Base-by-base conservation (phyloP, 73 alveolate genomes). In the Paramecium caudatum region DNA sequence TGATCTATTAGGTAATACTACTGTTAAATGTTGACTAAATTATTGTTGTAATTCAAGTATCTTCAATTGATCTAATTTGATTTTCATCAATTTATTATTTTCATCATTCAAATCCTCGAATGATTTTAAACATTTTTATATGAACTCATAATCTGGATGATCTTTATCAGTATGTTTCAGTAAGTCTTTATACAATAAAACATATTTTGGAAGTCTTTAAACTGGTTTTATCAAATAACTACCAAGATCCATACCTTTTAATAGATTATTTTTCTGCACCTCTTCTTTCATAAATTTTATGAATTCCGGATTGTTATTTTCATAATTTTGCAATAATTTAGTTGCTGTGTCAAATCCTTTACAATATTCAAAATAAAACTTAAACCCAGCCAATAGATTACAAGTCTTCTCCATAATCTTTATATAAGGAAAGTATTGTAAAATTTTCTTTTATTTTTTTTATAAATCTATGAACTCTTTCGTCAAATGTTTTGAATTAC, bases 291-390 rank as follows among this genome's bases (percentile, higher is more conserved):
- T 17, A 41, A 74, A 74, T 1, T 41, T 12, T 74, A 17, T 0
- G 21, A 39, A 27, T 15, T 34, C 21, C 15, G 36, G 21, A 23
- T 55, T 55, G 9, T 37, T 55, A 12, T 23, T 55, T 2, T 15
- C 47, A 39, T 74, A 74, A 0, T 74, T 34, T 2, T 74, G 69
- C 19, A 45, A 13, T 15, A 45, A 21, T 39, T 74, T 74, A 36
- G 27, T 21, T n/a, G 88, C 8, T 34, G 43, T 27, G 3, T 36
- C 21, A 45, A 16, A 74, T 1, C 43, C 65, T 41, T 74, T 74
- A 74, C 88, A 74, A 39, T 74, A 74, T 19, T 74, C 88, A 39
- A n/a, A 74, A 74, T 74, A 74, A 30, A 74, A 37, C 30, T 43
- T 74, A 74, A 74, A 74, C 7, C 65, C 62, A 5, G 62, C 48